Evolutionary conservation across 768 basidiomycete genomes (phyloP).

Genomic region (Phylloporus sp.): DNA sequence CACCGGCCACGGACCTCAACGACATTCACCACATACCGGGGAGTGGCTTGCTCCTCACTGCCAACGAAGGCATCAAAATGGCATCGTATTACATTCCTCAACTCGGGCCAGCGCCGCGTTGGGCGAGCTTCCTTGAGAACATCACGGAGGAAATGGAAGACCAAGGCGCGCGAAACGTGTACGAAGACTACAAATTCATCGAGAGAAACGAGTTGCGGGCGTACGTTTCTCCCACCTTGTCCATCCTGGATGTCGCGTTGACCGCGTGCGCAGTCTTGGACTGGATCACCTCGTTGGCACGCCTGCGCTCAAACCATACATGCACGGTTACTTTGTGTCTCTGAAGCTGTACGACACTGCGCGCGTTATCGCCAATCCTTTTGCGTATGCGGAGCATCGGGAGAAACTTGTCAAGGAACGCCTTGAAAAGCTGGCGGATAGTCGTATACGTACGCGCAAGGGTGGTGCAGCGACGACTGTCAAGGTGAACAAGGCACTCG

Average conservation of each 20-base stretch:
- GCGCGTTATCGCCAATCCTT: constrained; percentile 92
- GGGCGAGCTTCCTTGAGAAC: constrained; percentile 97
- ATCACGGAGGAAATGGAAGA: constrained; percentile 99
- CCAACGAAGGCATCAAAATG: constrained; percentile 97
- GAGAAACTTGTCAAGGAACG: constrained; percentile 83
- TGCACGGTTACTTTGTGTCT: constrained; percentile 98
- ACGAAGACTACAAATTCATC: constrained; percentile 97
- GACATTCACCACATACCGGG: constrained; percentile 86
- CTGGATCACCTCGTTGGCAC: constrained; percentile 93
- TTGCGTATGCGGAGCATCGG: constrained; percentile 90
- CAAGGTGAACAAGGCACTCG: constrained; percentile 70
- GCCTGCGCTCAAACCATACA: constrained; percentile 94
- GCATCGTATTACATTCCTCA: constrained; percentile 92
- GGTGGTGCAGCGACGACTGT: constrained; percentile 32
- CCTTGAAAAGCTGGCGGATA: constrained; percentile 91
- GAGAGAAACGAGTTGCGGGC: constrained; percentile 79
- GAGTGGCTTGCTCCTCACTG: constrained; percentile 84
- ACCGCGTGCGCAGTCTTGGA: constrained; percentile 61
- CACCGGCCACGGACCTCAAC: constrained; percentile 85
- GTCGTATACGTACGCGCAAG: constrained; percentile 80
- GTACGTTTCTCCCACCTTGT: constrained; percentile 45
- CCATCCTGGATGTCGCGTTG: not conserved
- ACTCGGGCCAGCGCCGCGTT: constrained; percentile 91
- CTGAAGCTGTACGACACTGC: constrained; percentile 96
- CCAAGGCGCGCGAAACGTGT: constrained; percentile 68